Evolutionary conservation across 257 asterid genomes (phyloP), one percentile per base, ranked within the genome.

Genomic region (Perilla frutescens): DNA sequence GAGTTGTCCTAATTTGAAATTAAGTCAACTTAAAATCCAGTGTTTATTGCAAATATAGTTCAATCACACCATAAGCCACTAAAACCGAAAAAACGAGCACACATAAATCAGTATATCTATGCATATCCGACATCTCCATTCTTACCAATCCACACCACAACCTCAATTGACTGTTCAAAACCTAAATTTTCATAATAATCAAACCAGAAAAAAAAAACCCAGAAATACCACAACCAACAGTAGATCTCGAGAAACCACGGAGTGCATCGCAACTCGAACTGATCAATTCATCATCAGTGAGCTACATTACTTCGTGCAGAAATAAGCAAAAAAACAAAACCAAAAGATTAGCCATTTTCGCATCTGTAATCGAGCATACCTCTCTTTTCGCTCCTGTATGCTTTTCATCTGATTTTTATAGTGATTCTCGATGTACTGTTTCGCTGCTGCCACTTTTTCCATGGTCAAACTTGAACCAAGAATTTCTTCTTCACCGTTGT

Each of bases 381-480:
- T 91, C 63, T 94, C 91, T 72, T 94, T 94, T 74, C 99, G 82
- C 45, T 94, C 95, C 77, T 94, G 97, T 67, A 94, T 88, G 86
- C 86, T 94, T 79, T 91, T 94, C 96, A 87, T 94, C 90, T 94
- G 99, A 81, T 84, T 90, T 74, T 88, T 91, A 81, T 94, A 94
- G 91, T 94, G 99, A 80, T 91, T 94, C 87, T 94, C 99, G 75
- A 94, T 94, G 83, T 80, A 94, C 86, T 94, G 91, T 63, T 94
- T 94, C 0, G 99, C 99, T 62, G 99, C 99, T 13, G 97, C 97
- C n/a, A 94, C 99, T 84, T 90, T 94, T 77, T 94, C 99, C 97
- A 94, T 90, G 55, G 99, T 94, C 79, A 87, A 83, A 77, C 91
- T 91, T 29, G 99, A 94, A 31, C 96, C 97, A 11, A 86, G 83